Percentiles rank a stretch among this genome's conserved stretches.
Conservation (phyloP, 192 early-diverging fungal genomes). For the Globomyces pollinis-pini region DNA sequence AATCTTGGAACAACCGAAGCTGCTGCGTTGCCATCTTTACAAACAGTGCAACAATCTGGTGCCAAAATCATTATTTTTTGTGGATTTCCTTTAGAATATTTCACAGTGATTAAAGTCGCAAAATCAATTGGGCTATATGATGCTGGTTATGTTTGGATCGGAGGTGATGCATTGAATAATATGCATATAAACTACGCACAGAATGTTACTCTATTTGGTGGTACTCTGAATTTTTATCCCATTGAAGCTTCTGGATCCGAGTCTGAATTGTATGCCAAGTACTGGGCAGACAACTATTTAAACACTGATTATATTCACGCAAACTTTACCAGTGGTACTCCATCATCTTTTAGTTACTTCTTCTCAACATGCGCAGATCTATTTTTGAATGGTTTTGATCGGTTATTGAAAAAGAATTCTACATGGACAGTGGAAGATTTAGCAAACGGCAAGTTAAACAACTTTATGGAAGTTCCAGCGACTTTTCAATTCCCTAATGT, state of each 20-base stretch:
- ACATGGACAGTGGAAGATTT: background rate
- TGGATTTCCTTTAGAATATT: background rate
- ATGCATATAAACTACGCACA: background rate
- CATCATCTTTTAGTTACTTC: background rate
- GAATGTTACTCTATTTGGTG: background rate
- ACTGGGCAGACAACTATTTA: background rate
- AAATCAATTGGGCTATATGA: background rate
- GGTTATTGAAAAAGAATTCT: background rate
- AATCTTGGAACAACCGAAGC: background rate
- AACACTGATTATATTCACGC: background rate
- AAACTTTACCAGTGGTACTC: background rate
- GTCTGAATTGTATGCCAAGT: background rate
- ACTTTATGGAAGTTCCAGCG: background rate
- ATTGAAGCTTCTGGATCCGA: background rate
- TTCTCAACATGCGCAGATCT: background rate
- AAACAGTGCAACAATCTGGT: background rate
- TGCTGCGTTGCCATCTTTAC: background rate
- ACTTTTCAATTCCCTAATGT: slow-evolving; percentile 5
- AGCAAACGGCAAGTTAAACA: background rate
- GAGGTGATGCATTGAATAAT: background rate
- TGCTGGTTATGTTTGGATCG: slow-evolving; percentile 5
- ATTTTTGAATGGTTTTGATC: background rate
- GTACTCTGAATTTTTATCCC: background rate
- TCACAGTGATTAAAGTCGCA: background rate
- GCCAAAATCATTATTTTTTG: slow-evolving; percentile 6